A percentile compares a stretch with the other conserved stretches of the same genome.
Conservation (phyloP, 1,284 basidiomycete species). For the Sporisorium graminicola region DNA sequence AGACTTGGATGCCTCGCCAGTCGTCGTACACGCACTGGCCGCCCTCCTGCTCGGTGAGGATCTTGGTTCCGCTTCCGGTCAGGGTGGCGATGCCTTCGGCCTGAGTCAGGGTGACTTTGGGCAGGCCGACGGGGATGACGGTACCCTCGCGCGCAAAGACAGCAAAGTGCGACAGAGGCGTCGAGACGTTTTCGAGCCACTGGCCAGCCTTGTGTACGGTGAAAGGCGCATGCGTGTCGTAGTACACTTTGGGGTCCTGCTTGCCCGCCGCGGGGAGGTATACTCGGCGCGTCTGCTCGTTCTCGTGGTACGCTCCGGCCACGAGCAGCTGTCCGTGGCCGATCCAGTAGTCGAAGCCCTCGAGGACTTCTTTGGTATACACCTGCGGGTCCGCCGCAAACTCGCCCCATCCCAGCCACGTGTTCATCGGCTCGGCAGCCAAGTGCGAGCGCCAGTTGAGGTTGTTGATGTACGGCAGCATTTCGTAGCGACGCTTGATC, state of each 20-base stretch:
- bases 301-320: slow-evolving; percentile 69
- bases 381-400: slow-evolving; percentile 70
- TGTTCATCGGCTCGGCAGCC: slow-evolving; percentile 70
- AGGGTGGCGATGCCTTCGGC: slow-evolving; percentile 64
- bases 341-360: slow-evolving; percentile 72
- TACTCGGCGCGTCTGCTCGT: slow-evolving; percentile 66
- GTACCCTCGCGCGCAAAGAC: slow-evolving; percentile 71
- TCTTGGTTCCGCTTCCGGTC: slow-evolving; percentile 70
- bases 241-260: slow-evolving; percentile 39
- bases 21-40: slow-evolving; percentile 71
- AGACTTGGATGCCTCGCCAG: slow-evolving; percentile 71
- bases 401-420: slow-evolving; percentile 70
- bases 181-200: slow-evolving; percentile 66
- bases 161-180: slow-evolving; percentile 71
- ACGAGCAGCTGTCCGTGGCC: slow-evolving; percentile 70
- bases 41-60: slow-evolving; percentile 67
- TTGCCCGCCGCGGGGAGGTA: slow-evolving; percentile 70
- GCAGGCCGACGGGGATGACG: slow-evolving; percentile 71
- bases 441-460: slow-evolving; percentile 71
- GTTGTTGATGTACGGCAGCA: slow-evolving; percentile 68
- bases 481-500: slow-evolving; percentile 72
- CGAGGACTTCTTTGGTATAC: slow-evolving; percentile 68
- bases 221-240: slow-evolving; percentile 43
- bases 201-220: slow-evolving; percentile 24
- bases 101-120: slow-evolving; percentile 69